Percentiles rank a stretch among this genome's conserved stretches.
These are phyloP conservation scores for Fusarium pseudonygamai DNA, from an alignment of 2,329 filamentous ascomycete species.

Conservation along the genomic window DNA sequence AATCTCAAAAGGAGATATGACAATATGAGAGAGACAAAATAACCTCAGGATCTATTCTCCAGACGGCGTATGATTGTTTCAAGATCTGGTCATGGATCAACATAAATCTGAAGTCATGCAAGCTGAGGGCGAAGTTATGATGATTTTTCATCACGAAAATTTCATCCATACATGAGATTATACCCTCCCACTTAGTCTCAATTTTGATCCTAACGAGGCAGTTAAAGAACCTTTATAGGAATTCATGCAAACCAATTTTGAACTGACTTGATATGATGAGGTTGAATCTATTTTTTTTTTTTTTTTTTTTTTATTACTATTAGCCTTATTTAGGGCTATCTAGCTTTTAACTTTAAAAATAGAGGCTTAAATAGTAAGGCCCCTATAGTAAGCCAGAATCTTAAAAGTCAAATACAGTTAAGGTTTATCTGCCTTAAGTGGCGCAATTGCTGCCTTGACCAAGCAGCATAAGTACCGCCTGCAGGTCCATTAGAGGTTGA, in stretches of 20 bases:
- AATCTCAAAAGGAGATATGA: background rate
- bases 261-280: background rate
- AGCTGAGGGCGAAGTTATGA: background rate
- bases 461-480: no score
- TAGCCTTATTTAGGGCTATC: no score
- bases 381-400: no score
- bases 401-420: no score
- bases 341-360: no score
- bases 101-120: background rate
- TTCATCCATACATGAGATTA: background rate
- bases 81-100: background rate
- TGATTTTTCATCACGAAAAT: background rate
- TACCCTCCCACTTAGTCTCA: background rate
- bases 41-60: background rate
- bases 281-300: background rate
- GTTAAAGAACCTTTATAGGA: background rate
- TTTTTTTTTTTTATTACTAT: no score
- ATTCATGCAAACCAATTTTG: background rate
- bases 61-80: background rate
- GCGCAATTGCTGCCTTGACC: no score
- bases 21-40: no score
- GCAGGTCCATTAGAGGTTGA: no score
- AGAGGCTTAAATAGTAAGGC: no score
- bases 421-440: no score
- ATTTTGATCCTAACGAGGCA: accelerated